Conservation (phyloP, 495 filamentous ascomycete genomes). For the Lindgomyces ingoldianus region DNA sequence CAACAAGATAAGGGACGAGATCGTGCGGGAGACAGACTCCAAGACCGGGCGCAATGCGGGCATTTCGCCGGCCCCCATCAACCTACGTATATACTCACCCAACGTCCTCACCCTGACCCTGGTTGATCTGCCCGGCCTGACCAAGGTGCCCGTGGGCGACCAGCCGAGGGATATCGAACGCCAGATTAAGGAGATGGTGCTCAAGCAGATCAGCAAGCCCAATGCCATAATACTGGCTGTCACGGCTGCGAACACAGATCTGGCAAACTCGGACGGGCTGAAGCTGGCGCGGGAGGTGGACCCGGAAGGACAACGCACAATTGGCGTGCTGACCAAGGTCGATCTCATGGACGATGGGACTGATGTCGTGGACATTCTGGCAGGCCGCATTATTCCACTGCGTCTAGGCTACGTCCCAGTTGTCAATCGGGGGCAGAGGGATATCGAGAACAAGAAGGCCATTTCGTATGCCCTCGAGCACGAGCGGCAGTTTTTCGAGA, state of each 20-base stretch:
- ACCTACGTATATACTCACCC: conserved; percentile 94
- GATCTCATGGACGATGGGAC: conserved; percentile 99
- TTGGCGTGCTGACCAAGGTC: conserved; percentile 98
- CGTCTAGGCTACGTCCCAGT: conserved; percentile 97
- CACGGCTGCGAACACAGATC: conserved; percentile 92
- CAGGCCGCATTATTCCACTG: conserved; percentile 94
- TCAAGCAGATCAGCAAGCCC: conserved; percentile 97
- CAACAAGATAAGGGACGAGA: conserved; percentile 98
- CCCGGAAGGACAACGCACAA: conserved; percentile 95
- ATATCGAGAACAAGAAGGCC: conserved; percentile 94
- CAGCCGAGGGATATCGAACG: conserved; percentile 98
- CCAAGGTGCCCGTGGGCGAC: conserved; percentile 96
- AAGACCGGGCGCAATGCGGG: conserved; percentile 97
- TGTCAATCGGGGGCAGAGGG: conserved; percentile 97
- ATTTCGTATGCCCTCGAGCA: conserved; percentile 92
- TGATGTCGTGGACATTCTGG: conserved; percentile 98
- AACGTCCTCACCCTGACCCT: conserved; percentile 97
- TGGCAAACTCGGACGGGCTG: conserved; percentile 97
- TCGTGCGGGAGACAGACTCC: conserved; percentile 91
- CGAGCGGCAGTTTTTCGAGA: conserved; percentile 97
- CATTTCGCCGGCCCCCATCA: conserved; percentile 95
- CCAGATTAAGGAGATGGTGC: conserved; percentile 97
- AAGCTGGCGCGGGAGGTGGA: conserved; percentile 97
- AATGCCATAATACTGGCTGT: conserved; percentile 98
- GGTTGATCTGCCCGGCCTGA: conserved; percentile 95